Conservation (phyloP, 768 basidiomycete genomes). For the Leccinum variicolor region DNA sequence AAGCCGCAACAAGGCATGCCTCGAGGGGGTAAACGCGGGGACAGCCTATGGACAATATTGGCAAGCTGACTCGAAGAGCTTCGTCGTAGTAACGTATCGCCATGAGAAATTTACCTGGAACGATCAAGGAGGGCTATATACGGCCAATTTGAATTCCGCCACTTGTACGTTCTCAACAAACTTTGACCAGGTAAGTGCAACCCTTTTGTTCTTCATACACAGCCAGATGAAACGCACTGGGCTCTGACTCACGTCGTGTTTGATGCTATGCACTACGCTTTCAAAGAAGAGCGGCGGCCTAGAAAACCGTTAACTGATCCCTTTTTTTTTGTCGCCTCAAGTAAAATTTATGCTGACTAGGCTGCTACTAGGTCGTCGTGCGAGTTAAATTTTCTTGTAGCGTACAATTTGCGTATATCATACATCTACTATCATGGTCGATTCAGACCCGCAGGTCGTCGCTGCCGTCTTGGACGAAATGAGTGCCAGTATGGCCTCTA, state of each 20-base stretch:
- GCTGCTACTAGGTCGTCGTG: not conserved
- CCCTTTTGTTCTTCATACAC: not conserved
- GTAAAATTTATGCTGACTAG: conserved; percentile 9
- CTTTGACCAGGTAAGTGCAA: not conserved
- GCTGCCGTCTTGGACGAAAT: conserved; percentile 48
- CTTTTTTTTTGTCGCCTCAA: not conserved
- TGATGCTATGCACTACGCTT: conserved; percentile 56
- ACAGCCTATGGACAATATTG: conserved; percentile 11
- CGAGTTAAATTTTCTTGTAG: not conserved
- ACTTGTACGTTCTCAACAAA: too few species aligned
- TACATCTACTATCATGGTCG: conserved; percentile 17
- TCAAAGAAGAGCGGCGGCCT: conserved; percentile 47
- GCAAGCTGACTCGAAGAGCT: conserved; percentile 18
- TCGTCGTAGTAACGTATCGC: conserved; percentile 8
- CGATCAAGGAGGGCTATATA: not conserved
- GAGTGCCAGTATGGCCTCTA: conserved; percentile 58
- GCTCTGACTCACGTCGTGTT: conserved; percentile 42
- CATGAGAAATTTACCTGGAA: conserved; percentile 2
- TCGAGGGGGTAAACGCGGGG: not conserved
- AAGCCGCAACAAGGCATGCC: conserved; percentile 10
- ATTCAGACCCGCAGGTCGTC: conserved; percentile 12
- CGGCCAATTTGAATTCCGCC: not conserved
- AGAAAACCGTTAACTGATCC: conserved; percentile 63
- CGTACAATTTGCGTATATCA: not conserved
- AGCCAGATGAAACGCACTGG: conserved; percentile 58